These are phyloP conservation scores for Psophocarpus tetragonolobus DNA, from an alignment of 306 rosid genomes.

Conservation along the genomic window DNA sequence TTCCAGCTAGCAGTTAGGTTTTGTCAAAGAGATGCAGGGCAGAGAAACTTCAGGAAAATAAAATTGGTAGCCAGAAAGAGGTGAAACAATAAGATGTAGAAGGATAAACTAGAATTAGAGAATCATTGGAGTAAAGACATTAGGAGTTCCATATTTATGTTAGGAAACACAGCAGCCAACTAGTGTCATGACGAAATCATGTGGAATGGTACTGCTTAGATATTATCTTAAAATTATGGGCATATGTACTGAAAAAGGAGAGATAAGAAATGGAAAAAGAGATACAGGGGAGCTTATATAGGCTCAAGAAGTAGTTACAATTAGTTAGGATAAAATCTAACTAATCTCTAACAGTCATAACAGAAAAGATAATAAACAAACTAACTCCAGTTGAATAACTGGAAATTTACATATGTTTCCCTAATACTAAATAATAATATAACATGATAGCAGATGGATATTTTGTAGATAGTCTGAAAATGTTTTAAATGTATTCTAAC, in stretches of 20 bases:
- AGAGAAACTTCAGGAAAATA: not conserved
- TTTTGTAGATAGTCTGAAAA: not conserved
- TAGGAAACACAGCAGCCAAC: not conserved
- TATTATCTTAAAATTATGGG: not conserved
- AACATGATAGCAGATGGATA: not conserved
- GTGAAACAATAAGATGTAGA: not conserved
- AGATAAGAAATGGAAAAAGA: not conserved
- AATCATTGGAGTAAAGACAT: not conserved
- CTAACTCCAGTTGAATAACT: too few relatives aligned
- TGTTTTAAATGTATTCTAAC: conserved; percentile 5
- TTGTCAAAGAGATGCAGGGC: not conserved
- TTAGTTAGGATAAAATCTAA: too few relatives aligned
- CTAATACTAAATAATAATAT: not conserved
- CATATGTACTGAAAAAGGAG: not conserved
- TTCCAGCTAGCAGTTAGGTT: not conserved
- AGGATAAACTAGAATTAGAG: not conserved
- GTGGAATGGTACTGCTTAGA: not conserved
- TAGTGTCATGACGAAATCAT: not conserved
- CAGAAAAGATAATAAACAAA: too few relatives aligned
- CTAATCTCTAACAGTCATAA: too few relatives aligned
- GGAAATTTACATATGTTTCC: too few relatives aligned
- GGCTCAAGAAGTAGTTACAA: too few relatives aligned
- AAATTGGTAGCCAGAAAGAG: not conserved
- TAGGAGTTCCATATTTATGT: not conserved
- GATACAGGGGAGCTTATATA: too few relatives aligned